Conservation (phyloP, 2,329 filamentous ascomycete species). For the Ophiostoma himal-ulmi region DNA sequence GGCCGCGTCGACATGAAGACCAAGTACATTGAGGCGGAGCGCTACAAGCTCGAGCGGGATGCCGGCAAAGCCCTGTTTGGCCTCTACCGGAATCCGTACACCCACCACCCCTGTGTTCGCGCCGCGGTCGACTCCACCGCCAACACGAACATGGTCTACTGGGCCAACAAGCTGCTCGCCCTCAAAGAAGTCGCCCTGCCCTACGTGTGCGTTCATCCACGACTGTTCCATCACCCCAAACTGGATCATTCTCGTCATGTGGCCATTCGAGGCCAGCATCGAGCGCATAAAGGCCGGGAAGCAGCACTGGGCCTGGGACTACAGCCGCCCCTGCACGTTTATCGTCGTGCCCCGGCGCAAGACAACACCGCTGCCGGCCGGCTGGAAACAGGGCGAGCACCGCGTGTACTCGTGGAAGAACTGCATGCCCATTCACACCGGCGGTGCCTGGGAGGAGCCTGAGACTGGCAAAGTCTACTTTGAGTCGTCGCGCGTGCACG, state of each 20-base stretch:
- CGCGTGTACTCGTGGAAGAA: conserved; percentile 28
- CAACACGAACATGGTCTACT: conserved; percentile 50
- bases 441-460: conserved; percentile 38
- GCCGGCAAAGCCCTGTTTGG: conserved; percentile 32
- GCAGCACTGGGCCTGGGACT: conserved; percentile 37
- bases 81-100: conserved; percentile 24
- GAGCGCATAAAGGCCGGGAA: conserved; percentile 36
- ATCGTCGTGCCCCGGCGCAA: conserved; percentile 25
- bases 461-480: conserved; percentile 34
- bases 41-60: conserved; percentile 27
- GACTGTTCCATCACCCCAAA: conserved; percentile 38
- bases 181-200: conserved; percentile 49
- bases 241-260: conserved; percentile 31
- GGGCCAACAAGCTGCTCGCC: conserved; percentile 48
- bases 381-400: conserved; percentile 29
- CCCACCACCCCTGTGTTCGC: neutral
- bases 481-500: conserved; percentile 32
- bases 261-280: conserved; percentile 32
- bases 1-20: conserved; percentile 32
- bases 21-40: conserved; percentile 34
- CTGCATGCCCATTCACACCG: conserved; percentile 39
- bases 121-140: conserved; percentile 36
- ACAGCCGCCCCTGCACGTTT: conserved; percentile 24
- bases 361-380: conserved; percentile 23
- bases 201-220: conserved; percentile 38